These are phyloP conservation scores for Aspergillus biplanus DNA, from an alignment of 495 filamentous ascomycete genomes.

Conservation along the genomic window DNA sequence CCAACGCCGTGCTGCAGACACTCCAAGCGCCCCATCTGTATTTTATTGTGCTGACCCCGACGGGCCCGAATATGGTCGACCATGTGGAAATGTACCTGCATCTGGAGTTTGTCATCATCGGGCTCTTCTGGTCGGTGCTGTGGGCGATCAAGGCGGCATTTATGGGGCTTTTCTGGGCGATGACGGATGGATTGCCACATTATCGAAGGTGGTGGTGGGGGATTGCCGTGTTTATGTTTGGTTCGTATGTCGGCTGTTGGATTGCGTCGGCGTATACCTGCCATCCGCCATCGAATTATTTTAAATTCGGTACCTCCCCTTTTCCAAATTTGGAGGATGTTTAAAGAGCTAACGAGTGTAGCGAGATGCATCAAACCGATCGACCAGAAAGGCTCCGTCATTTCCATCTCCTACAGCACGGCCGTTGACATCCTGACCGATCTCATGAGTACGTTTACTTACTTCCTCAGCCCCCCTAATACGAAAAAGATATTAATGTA, in stretches of 20 bases:
- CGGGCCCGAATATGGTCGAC: constrained; percentile 29
- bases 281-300: constrained; percentile 43
- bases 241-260: constrained; percentile 43
- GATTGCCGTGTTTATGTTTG: constrained; percentile 38
- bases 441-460: constrained; percentile 32
- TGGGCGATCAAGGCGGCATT: constrained; percentile 55
- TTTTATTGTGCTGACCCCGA: constrained; percentile 34
- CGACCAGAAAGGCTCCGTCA: constrained; percentile 32
- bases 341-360: constrained; percentile 1
- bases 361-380: constrained; percentile 26
- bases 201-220: constrained; percentile 45
- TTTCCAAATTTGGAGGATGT: neutral
- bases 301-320: constrained; percentile 34
- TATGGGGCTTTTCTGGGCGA: constrained; percentile 48
- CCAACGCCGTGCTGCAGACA: constrained; percentile 47
- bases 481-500: too few relatives aligned
- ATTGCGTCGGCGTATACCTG: constrained; percentile 42
- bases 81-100: constrained; percentile 32
- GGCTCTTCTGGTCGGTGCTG: constrained; percentile 52
- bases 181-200: constrained; percentile 42
- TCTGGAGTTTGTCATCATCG: constrained; percentile 48
- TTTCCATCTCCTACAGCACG: constrained; percentile 50
- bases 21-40: constrained; percentile 48
- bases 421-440: constrained; percentile 48
- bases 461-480: too few relatives aligned